Evolutionary conservation across 2,329 filamentous ascomycete species (phyloP).

Genomic region (Cordyceps javanica): DNA sequence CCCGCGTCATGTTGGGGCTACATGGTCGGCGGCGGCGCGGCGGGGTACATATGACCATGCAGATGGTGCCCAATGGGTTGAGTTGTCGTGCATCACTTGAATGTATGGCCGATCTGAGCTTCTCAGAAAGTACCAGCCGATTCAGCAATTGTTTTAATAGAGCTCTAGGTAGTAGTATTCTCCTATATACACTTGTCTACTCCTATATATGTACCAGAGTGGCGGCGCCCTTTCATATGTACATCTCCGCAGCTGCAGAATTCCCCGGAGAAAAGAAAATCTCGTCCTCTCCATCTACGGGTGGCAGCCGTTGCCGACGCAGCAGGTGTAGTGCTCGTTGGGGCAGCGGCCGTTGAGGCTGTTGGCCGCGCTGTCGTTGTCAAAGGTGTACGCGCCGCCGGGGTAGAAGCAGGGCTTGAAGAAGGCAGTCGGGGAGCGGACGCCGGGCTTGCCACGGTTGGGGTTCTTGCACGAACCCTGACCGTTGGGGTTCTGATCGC

Average conservation of each 20-base stretch:
- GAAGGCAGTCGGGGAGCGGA: neutral
- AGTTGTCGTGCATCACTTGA: no score
- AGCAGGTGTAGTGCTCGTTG: constrained; percentile 15
- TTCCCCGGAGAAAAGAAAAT: neutral
- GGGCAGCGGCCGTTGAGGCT: constrained; percentile 13
- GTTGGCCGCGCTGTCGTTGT: constrained; percentile 13
- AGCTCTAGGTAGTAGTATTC: neutral
- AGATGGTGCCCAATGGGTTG: neutral
- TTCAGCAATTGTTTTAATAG: no score
- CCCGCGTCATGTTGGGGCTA: neutral
- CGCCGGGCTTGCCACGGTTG: neutral
- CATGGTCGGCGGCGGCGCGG: neutral
- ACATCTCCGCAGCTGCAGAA: no score
- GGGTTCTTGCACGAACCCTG: constrained; percentile 13
- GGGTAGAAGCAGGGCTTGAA: constrained; percentile 12
- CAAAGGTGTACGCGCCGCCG: constrained; percentile 14
- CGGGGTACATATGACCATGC: neutral
- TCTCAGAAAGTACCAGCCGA: no score
- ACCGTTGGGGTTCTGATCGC: constrained; percentile 11
- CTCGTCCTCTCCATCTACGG: neutral
- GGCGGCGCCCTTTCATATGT: no score
- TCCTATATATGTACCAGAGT: neutral
- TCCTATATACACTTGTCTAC: neutral
- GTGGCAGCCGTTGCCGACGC: constrained; percentile 9
- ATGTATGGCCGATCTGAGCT: no score